A percentile compares a stretch with the other conserved stretches of the same genome.
Evolutionary conservation across 164 flowering plant genomes (phyloP).

Genomic region (Tinospora cordifolia): DNA sequence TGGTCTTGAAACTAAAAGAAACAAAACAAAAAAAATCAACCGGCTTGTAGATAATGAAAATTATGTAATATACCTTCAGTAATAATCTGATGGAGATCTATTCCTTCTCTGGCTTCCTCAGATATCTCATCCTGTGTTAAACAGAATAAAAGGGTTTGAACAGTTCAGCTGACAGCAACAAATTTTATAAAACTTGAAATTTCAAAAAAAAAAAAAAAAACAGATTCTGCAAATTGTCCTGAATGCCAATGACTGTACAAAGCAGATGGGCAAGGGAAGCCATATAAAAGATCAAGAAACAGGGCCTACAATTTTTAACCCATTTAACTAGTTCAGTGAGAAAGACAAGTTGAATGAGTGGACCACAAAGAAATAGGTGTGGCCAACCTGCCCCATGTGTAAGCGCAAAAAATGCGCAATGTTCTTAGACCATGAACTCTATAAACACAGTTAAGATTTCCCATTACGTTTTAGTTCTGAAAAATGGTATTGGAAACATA

Average conservation of each 20-base stretch:
- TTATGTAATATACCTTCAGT: constrained; percentile 33
- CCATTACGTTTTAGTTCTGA: constrained; percentile 2
- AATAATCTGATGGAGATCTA: constrained; percentile 60
- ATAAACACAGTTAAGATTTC: too few relatives aligned
- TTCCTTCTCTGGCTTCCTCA: constrained; percentile 25
- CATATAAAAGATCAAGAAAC: not conserved
- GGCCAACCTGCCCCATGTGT: not conserved
- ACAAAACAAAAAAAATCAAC: not conserved
- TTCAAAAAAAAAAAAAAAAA: too few relatives aligned
- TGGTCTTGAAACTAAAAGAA: not conserved
- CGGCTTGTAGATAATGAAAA: constrained; percentile 1
- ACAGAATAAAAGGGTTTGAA: not conserved
- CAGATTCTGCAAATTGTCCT: not conserved
- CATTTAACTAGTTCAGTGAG: not conserved
- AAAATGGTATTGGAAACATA: not conserved
- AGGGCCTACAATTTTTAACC: not conserved
- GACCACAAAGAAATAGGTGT: not conserved
- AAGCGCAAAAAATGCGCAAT: not conserved
- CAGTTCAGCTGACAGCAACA: not conserved
- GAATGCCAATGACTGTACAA: not conserved
- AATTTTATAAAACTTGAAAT: not conserved
- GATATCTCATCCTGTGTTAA: constrained; percentile 26
- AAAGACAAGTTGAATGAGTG: not conserved
- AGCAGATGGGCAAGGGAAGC: not conserved
- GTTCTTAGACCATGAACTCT: not conserved